These are phyloP conservation scores for Plantago elongata DNA, from an alignment of 257 asterid species.

Conservation along the genomic window DNA sequence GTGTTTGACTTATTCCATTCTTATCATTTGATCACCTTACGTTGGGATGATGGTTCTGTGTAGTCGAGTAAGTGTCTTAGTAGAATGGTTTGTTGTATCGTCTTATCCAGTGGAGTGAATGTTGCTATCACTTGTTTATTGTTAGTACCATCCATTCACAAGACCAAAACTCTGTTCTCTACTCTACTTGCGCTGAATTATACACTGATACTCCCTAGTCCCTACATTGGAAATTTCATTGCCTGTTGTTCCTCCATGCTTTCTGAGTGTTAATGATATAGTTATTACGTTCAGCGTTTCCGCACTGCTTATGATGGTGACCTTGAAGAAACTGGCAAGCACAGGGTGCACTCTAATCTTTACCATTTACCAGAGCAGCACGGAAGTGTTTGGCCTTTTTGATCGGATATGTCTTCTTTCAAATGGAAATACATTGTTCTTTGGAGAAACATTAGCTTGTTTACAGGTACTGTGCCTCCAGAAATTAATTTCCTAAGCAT, in stretches of 20 bases:
- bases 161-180: background rate
- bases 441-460: slow-evolving; percentile 97
- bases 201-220: background rate
- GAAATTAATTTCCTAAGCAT: slow-evolving; percentile 6
- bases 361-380: slow-evolving; percentile 95
- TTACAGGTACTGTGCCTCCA: slow-evolving; percentile 70
- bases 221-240: too few species aligned
- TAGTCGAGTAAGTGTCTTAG: too few species aligned
- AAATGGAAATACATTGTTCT: slow-evolving; percentile 93
- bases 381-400: slow-evolving; percentile 98
- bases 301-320: slow-evolving; percentile 97
- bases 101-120: too few species aligned
- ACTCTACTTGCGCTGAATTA: background rate
- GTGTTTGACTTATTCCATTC: too few species aligned
- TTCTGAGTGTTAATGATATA: slow-evolving; percentile 16
- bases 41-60: too few species aligned
- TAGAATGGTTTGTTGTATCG: too few species aligned
- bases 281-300: slow-evolving; percentile 64
- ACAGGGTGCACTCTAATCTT: slow-evolving; percentile 93
- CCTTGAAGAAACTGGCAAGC: slow-evolving; percentile 94
- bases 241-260: background rate
- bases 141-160: too few species aligned
- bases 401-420: slow-evolving; percentile 98
- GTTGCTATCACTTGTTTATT: too few species aligned
- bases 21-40: too few species aligned